Conservation (phyloP, 495 filamentous ascomycete genomes). For the Aspergillus sclerotiicarbonarius region DNA sequence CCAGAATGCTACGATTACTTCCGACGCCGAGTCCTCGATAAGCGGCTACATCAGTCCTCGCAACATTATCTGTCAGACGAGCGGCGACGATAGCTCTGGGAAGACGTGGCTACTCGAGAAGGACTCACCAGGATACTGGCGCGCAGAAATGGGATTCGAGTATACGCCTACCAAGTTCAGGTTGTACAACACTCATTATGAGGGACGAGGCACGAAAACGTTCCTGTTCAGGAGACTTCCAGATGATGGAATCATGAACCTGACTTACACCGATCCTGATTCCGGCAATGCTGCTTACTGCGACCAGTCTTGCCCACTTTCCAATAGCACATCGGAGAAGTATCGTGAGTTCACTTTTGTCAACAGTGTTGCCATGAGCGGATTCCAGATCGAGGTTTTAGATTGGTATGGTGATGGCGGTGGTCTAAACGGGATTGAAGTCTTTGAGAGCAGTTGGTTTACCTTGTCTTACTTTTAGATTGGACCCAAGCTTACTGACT, state of each 20-base stretch:
- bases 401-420: slow-evolving; percentile 84
- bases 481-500: slow-evolving; percentile 15
- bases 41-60: slow-evolving; percentile 72
- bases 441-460: slow-evolving; percentile 71
- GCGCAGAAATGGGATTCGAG: slow-evolving; percentile 74
- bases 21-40: slow-evolving; percentile 55
- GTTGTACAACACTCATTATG: slow-evolving; percentile 83
- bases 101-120: slow-evolving; percentile 86
- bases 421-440: slow-evolving; percentile 81
- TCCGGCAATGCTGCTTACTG: slow-evolving; percentile 65
- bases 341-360: slow-evolving; percentile 92
- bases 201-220: slow-evolving; percentile 80
- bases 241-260: slow-evolving; percentile 91
- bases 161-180: slow-evolving; percentile 84
- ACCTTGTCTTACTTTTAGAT: neutral
- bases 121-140: slow-evolving; percentile 77
- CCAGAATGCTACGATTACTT: slow-evolving; percentile 67
- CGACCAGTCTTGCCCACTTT: slow-evolving; percentile 76
- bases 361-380: slow-evolving; percentile 81
- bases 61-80: slow-evolving; percentile 82
- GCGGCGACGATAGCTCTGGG: slow-evolving; percentile 58
- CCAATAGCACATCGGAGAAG: slow-evolving; percentile 56
- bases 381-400: slow-evolving; percentile 81
- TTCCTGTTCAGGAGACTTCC: slow-evolving; percentile 82
- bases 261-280: slow-evolving; percentile 79